Conservation (phyloP, 257 asterid genomes). For the Nicotiana undulata region DNA sequence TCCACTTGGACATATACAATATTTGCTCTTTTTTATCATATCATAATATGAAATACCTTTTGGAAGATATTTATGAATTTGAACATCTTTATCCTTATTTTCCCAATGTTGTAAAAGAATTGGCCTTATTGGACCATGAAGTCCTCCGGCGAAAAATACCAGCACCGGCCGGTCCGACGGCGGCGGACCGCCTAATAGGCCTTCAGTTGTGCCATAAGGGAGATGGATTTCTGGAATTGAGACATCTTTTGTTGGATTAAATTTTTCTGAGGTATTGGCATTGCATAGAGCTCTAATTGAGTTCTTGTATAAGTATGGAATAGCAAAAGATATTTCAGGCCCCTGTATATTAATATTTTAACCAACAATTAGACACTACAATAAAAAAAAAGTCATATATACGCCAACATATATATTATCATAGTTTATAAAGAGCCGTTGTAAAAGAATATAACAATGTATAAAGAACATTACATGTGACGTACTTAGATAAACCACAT, state of each 20-base stretch:
- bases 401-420: too few species aligned
- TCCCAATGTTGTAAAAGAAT: slow-evolving; percentile 73
- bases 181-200: slow-evolving; percentile 46
- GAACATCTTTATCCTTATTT: slow-evolving; percentile 55
- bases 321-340: slow-evolving; percentile 50
- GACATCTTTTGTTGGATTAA: slow-evolving; percentile 48
- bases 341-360: slow-evolving; percentile 24
- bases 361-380: not conserved
- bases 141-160: slow-evolving; percentile 69
- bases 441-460: too few species aligned
- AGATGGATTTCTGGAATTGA: slow-evolving; percentile 60
- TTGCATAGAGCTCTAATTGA: slow-evolving; percentile 61
- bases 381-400: not conserved
- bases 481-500: too few species aligned
- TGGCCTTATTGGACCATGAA: slow-evolving; percentile 85
- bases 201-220: slow-evolving; percentile 29
- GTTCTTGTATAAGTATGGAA: slow-evolving; percentile 38
- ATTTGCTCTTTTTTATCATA: slow-evolving; percentile 61
- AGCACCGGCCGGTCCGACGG: slow-evolving; percentile 38
- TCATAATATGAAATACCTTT: slow-evolving; percentile 54
- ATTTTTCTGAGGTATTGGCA: slow-evolving; percentile 56
- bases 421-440: too few species aligned
- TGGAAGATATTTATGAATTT: slow-evolving; percentile 50
- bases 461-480: too few species aligned
- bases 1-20: slow-evolving; percentile 85